Conservation (phyloP, 1,139 yeast genomes). For the Yamadazyma epiphylla region DNA sequence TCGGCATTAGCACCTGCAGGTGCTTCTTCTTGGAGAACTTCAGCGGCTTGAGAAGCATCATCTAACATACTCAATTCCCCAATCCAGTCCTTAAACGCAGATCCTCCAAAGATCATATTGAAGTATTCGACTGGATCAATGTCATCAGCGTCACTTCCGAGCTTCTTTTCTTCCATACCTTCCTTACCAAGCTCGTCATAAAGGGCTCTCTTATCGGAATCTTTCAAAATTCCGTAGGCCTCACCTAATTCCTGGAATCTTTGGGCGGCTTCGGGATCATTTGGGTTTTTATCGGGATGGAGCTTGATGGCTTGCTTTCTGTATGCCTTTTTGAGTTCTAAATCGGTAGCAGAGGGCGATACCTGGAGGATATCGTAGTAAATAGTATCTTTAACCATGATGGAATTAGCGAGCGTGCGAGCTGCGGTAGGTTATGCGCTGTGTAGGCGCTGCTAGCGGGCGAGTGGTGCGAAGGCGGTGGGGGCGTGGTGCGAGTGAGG, state of each 20-base stretch:
- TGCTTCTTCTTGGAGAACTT: constrained; percentile 45
- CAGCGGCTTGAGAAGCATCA: constrained; percentile 73
- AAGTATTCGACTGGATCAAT: constrained; percentile 51
- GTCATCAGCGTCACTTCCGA: constrained; percentile 21
- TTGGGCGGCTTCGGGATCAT: constrained; percentile 81
- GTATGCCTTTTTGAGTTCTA: constrained; percentile 91
- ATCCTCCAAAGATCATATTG: constrained; percentile 86
- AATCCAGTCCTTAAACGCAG: constrained; percentile 59
- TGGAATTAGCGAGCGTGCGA: too few relatives aligned
- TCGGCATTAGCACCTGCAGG: constrained; percentile 1
- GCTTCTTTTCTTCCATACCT: constrained; percentile 28
- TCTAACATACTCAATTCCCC: constrained; percentile 88
- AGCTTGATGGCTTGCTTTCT: constrained; percentile 85
- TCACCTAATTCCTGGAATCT: constrained; percentile 84
- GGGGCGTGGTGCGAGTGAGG: too few relatives aligned
- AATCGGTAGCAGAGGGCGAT: constrained; percentile 68
- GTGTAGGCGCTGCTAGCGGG: too few relatives aligned
- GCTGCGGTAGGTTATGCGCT: too few relatives aligned
- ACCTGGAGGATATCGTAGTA: constrained; percentile 89
- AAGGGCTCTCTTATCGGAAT: constrained; percentile 31
- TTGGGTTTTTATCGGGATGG: constrained; percentile 92
- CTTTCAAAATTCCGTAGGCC: constrained; percentile 42
- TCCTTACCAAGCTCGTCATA: constrained; percentile 45
- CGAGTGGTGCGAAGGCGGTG: too few relatives aligned
- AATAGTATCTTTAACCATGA: constrained; percentile 88